These are phyloP conservation scores for Silene vulgaris DNA, from an alignment of 179 eudicot genomes.

Conservation along the genomic window DNA sequence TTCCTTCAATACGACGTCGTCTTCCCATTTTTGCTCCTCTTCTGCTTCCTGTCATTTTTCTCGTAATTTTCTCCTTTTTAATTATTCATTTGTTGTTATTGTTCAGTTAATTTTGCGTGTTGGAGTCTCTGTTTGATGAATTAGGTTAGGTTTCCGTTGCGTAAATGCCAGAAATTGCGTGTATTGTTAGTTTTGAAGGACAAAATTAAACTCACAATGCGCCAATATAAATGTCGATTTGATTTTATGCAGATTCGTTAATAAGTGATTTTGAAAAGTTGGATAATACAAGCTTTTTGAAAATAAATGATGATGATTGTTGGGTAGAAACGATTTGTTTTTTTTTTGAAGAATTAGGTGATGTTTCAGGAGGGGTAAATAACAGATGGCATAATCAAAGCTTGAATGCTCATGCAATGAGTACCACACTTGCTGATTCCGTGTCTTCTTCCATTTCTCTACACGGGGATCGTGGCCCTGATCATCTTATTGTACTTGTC, in stretches of 20 bases:
- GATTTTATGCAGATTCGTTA: no score
- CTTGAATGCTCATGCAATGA: conserved; percentile 55
- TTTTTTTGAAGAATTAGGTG: conserved; percentile 7
- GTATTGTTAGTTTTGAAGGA: no score
- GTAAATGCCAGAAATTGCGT: no score
- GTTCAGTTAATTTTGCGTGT: background rate
- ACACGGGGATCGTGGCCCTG: conserved; percentile 47
- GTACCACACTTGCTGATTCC: conserved; percentile 44
- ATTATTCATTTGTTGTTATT: background rate
- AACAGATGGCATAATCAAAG: conserved; percentile 40
- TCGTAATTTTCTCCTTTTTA: conserved; percentile 27
- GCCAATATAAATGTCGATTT: no score
- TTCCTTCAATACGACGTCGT: conserved; percentile 30
- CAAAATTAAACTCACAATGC: no score
- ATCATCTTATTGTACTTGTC: conserved; percentile 65
- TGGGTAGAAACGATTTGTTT: background rate
- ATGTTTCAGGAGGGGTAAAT: conserved; percentile 43
- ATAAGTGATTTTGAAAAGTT: no score
- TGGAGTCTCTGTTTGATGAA: background rate
- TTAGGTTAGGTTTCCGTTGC: conserved; percentile 7
- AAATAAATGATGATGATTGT: no score
- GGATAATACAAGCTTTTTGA: no score
- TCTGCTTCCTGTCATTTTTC: conserved; percentile 30
- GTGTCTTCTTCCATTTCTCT: conserved; percentile 30
- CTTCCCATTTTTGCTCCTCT: conserved; percentile 39